Percentiles rank a stretch among this genome's conserved stretches.
Conservation (phyloP, 129 eudicot species). For the Calendula officinalis region DNA sequence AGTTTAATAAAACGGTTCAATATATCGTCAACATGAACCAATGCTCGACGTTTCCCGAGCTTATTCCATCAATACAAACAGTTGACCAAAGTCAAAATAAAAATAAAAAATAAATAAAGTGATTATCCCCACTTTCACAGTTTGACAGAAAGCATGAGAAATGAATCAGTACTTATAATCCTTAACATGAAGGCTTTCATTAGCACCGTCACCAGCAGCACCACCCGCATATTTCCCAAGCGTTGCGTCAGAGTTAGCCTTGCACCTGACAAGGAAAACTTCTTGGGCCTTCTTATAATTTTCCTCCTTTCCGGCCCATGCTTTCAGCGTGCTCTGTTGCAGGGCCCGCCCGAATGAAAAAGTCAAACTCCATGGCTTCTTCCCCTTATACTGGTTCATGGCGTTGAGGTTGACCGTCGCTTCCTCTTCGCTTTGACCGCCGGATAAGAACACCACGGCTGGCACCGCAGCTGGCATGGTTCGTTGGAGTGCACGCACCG, state of each 20-base stretch:
- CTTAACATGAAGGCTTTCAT: slow-evolving; percentile 43
- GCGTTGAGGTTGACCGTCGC: slow-evolving; percentile 56
- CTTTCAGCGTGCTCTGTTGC: slow-evolving; percentile 56
- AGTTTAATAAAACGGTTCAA: slow-evolving; percentile 13
- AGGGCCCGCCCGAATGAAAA: slow-evolving; percentile 61
- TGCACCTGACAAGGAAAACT: slow-evolving; percentile 39
- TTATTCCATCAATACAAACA: slow-evolving; percentile 20
- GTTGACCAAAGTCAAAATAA: slow-evolving; percentile 16
- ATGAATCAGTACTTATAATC: slow-evolving; percentile 38
- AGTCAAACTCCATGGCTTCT: slow-evolving; percentile 61
- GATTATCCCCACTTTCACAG: neutral
- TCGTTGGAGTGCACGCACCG: slow-evolving; percentile 54
- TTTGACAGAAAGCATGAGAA: slow-evolving; percentile 8
- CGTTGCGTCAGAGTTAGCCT: slow-evolving; percentile 56
- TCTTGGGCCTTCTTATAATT: slow-evolving; percentile 49
- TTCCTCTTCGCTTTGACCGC: slow-evolving; percentile 66
- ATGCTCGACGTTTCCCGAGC: slow-evolving; percentile 20
- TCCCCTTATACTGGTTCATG: slow-evolving; percentile 51
- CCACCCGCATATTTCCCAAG: slow-evolving; percentile 51
- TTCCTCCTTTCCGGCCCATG: slow-evolving; percentile 57
- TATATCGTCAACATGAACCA: slow-evolving; percentile 20
- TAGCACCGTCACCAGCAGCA: slow-evolving; percentile 37
- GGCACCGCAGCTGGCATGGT: slow-evolving; percentile 64
- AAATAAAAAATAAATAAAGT: neutral
- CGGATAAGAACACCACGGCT: slow-evolving; percentile 57